Evolutionary conservation across 2,329 filamentous ascomycete genomes (phyloP), one percentile per base, ranked within the genome.

Genomic region (Anthostomella pinea): DNA sequence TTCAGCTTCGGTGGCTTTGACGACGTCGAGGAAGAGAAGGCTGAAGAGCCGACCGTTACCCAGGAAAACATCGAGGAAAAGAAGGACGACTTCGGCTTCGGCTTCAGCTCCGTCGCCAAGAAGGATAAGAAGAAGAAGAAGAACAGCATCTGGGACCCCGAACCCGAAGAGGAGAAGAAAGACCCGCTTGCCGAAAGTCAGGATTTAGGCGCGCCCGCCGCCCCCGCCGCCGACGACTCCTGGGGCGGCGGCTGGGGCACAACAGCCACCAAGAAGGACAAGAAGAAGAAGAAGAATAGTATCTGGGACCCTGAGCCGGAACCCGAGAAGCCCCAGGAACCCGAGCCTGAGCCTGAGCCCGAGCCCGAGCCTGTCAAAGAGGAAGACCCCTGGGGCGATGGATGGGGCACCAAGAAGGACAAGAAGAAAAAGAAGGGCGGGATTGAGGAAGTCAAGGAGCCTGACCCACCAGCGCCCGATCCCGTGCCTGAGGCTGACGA

Each of bases 1-100:
- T 65, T 74, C 38, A 59, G 64, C n/a, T 77, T 79, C 41, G 72
- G 70, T 15, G 52, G 58, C n/a, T 51, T 71, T 15, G 71, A 65
- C 36, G 65, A 65, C 9, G 21, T 33, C 22, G 45, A 57, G n/a
- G 60, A 67, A 27, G 66, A 66, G 17, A 63, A 64, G 31, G 54
- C 50, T 8, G 60, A 54, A 14, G 45, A 53, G 13, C 33, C 48
- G 5, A 33, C 36, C 25, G 35, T 49, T 9, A 23, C 40, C 11
- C 44, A 41, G 8, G 36, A 46, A 13, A 54, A 59, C 22, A 23
- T 53, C n/a, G 48, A 55, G 4, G 52, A 58, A 10, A 58, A 62
- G 39, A 57, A 60, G 11, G 52, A 54, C 8, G 55, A 30, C 11
- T 48, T 52, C 15, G 52, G 48, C 25, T 55, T 58, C 23, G 52